A percentile compares a stretch with the other conserved stretches of the same genome.
Conservation (phyloP, 345 rosid species). For the Rhizophora mangle region DNA sequence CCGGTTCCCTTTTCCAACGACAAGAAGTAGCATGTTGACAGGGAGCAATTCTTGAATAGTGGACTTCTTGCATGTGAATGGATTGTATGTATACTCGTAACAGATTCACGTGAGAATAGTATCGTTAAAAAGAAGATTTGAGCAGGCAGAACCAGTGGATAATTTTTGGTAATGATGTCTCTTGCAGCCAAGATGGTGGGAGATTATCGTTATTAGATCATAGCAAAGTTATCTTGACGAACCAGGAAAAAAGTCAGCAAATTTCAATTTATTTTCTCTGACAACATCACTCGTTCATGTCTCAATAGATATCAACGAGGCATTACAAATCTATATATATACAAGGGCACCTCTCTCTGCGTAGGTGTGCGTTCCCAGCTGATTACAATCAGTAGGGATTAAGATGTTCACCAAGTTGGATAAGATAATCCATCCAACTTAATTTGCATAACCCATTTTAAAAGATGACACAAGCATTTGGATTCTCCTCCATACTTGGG, state of each 20-base stretch:
- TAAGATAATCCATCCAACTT: neutral
- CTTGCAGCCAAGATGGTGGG: too few relatives aligned
- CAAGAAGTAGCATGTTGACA: too few relatives aligned
- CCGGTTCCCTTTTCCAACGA: too few relatives aligned
- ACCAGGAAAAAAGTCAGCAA: neutral
- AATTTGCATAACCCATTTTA: constrained; percentile 6
- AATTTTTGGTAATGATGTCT: too few relatives aligned
- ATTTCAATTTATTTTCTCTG: constrained; percentile 21
- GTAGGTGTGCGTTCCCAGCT: constrained; percentile 16
- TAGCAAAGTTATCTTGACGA: too few relatives aligned
- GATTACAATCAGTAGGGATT: constrained; percentile 25
- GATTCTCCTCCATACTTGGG: constrained; percentile 90
- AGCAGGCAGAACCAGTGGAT: too few relatives aligned
- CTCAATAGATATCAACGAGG: constrained; percentile 12
- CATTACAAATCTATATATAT: constrained; percentile 25
- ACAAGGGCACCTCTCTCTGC: constrained; percentile 13
- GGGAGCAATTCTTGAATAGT: too few relatives aligned
- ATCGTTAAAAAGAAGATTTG: too few relatives aligned
- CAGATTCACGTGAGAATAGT: too few relatives aligned
- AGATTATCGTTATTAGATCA: too few relatives aligned
- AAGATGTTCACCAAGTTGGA: constrained; percentile 25
- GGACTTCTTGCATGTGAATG: too few relatives aligned
- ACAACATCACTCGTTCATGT: neutral
- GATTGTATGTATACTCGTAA: too few relatives aligned
- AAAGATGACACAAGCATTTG: constrained; percentile 85